Conservation (phyloP, 768 basidiomycete genomes). For the Paxillus involutus region DNA sequence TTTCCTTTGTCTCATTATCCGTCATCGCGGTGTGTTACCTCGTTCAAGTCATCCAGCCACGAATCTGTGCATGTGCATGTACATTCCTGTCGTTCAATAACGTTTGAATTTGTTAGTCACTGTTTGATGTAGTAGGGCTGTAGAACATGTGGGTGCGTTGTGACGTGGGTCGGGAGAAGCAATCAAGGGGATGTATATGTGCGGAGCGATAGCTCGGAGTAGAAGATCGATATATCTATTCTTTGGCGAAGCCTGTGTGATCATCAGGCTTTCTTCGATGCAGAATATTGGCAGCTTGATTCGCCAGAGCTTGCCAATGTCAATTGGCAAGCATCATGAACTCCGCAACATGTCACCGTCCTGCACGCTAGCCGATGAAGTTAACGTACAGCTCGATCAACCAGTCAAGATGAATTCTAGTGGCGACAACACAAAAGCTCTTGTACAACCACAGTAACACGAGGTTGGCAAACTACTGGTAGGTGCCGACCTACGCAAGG, state of each 20-base stretch:
- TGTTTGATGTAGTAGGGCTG: constrained; percentile 26
- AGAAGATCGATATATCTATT: neutral
- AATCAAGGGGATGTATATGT: neutral
- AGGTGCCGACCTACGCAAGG: neutral
- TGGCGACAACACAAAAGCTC: too few species aligned
- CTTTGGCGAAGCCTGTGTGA: neutral
- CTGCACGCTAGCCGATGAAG: too few species aligned
- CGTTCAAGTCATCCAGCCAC: constrained; percentile 21
- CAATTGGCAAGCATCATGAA: neutral
- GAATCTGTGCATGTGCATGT: constrained; percentile 26
- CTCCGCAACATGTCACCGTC: neutral
- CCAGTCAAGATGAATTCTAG: too few species aligned
- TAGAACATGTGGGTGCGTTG: constrained; percentile 8
- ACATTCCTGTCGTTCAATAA: constrained; percentile 24
- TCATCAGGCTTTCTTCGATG: too few species aligned
- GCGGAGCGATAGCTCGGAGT: neutral
- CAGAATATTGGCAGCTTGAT: too few species aligned
- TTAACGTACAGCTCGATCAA: too few species aligned
- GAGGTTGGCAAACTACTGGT: neutral
- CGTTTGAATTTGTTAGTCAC: constrained; percentile 27
- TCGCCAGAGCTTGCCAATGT: neutral
- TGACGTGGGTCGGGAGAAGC: constrained; percentile 2
- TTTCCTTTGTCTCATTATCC: constrained; percentile 6
- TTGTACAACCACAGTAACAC: neutral
- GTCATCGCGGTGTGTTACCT: constrained; percentile 6